Evolutionary conservation across 148 eudicot species (phyloP).

Genomic region (Fagopyrum homotropicum): DNA sequence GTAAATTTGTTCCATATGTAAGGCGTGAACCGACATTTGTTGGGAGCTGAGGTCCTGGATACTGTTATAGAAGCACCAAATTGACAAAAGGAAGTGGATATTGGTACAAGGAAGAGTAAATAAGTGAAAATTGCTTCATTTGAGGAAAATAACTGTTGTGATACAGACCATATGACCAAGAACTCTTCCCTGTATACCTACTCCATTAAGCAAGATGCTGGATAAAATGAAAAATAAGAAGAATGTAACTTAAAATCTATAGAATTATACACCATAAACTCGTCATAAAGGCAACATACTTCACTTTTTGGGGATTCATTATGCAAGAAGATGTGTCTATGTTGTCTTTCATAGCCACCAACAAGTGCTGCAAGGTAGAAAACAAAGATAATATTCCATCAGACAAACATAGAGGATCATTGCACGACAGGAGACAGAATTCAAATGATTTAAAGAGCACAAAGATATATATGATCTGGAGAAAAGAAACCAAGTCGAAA

Average conservation of each 20-base stretch:
- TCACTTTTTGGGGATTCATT: slow-evolving; percentile 54
- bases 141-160: neutral
- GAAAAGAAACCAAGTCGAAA: neutral
- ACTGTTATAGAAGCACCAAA: slow-evolving; percentile 33
- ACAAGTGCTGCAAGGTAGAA: slow-evolving; percentile 42
- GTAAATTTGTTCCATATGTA: slow-evolving; percentile 72
- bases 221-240: slow-evolving; percentile 19
- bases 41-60: slow-evolving; percentile 68
- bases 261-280: neutral
- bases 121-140: neutral
- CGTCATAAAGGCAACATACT: slow-evolving; percentile 31
- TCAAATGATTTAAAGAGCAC: neutral
- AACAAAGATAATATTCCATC: neutral
- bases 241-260: slow-evolving; percentile 11
- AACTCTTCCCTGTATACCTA: slow-evolving; percentile 52
- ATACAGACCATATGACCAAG: slow-evolving; percentile 46
- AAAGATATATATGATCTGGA: neutral
- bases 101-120: neutral
- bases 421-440: neutral
- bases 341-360: slow-evolving; percentile 66
- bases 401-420: neutral
- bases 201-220: slow-evolving; percentile 88
- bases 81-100: slow-evolving; percentile 17
- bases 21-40: slow-evolving; percentile 43
- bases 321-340: slow-evolving; percentile 75